These are phyloP conservation scores for Chaetoceros muelleri DNA, from an alignment of 108 stramenopile species.

Conservation along the genomic window DNA sequence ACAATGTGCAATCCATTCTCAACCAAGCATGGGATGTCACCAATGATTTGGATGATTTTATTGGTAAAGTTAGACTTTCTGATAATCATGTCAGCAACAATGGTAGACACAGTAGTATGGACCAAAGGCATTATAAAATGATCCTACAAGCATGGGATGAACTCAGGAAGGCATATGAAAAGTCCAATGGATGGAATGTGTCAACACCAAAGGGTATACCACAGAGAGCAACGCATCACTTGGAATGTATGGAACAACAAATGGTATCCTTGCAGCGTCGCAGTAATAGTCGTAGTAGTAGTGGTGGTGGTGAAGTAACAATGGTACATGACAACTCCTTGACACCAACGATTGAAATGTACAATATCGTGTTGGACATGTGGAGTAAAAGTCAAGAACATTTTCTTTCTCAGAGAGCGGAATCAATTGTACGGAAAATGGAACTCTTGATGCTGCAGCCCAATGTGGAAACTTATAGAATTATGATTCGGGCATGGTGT, in stretches of 20 bases:
- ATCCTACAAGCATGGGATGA: not conserved
- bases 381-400: slow-evolving; percentile 48
- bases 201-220: slow-evolving; percentile 30
- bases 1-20: not conserved
- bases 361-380: slow-evolving; percentile 26
- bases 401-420: slow-evolving; percentile 27
- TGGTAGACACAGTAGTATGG: not conserved
- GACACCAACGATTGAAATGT: slow-evolving; percentile 7
- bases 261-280: not conserved
- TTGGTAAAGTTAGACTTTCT: not conserved
- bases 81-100: too few species aligned
- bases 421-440: slow-evolving; percentile 25
- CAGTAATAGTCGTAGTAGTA: not conserved
- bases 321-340: not conserved
- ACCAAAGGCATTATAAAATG: not conserved
- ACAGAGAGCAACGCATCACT: slow-evolving; percentile 32
- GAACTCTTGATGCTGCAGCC: not conserved
- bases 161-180: not conserved
- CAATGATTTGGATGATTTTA: not conserved
- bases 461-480: slow-evolving; percentile 29
- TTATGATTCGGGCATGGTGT: slow-evolving; percentile 55
- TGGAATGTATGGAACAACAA: slow-evolving; percentile 14
- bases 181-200: not conserved
- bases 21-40: not conserved
- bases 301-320: slow-evolving; percentile 13